Base-by-base conservation (phyloP, 805 yeast species). In the Debaryomyces castellii region DNA sequence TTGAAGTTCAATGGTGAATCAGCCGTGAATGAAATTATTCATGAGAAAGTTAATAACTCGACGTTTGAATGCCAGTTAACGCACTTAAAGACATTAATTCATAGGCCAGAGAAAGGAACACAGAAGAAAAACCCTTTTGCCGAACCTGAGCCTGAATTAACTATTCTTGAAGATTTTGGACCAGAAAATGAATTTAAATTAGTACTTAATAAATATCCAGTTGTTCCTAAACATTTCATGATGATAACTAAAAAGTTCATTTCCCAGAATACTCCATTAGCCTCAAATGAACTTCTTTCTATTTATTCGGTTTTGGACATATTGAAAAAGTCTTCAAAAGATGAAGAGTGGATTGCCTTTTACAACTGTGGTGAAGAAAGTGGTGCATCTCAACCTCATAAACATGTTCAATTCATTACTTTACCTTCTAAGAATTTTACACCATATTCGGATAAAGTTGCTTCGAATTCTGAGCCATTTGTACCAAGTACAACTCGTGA, bases 341-440 rank as follows among this genome's bases (percentile, higher is more conserved):
- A 59, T 2, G 69, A 63, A 12, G 74, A 78, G 46, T 85, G 87
- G 74, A 73, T 91, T 61, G 90, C 90, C 0, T 92, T 92, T 64
- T 92, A 81, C 76, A 92, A 92, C 64, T 83, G 89, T 59, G 99
- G 99, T 6, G 81, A 83, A 16, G 76, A 81, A 54, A 82, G 95
- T 50, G 99, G 98, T 1, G 96, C 96, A n/a, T 89, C 97, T 0
- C 94, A 90, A 58, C 85, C 87, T 40, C 99, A 92, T 69, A 89
- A 88, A 61, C 99, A 92, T 66, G 66, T 94, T 51, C 99, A 94
- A 66, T 83, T 91, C 65, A 71, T 92, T 77, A 74, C 81, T 37
- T 69, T 87, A 37, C 95, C 96, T 1, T 61, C 67, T 6, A 39
- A 55, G 7, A 67, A 73, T 18, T 83, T 82, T 60, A 64, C 63